Evolutionary conservation across 345 rosid genomes (phyloP), one percentile per base, ranked within the genome.

Genomic region (Physaria fendleri): DNA sequence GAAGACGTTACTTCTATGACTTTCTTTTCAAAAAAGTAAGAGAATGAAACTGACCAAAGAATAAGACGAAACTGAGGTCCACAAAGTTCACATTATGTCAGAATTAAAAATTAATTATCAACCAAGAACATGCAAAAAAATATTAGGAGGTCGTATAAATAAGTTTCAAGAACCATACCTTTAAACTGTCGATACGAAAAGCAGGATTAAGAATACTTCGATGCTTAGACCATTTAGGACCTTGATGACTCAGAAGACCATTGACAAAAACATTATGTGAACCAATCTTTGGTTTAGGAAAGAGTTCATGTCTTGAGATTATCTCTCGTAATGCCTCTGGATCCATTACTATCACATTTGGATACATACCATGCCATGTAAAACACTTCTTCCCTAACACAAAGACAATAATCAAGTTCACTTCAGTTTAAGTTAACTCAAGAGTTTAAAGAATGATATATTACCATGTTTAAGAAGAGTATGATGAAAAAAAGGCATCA

Each of bases 141-240:
- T 18, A 45, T 14, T 16, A 8, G n/a, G n/a, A n/a, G n/a, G n/a
- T n/a, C n/a, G n/a, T n/a, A n/a, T n/a, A n/a, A n/a, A n/a, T n/a
- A n/a, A n/a, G n/a, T n/a, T n/a, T n/a, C n/a, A n/a, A n/a, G n/a
- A n/a, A n/a, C n/a, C n/a, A n/a, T 63, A 81, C 90, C 85, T 84
- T 80, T 8, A 82, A 64, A 24, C 59, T 75, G 20, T 80, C 82
- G 3, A 55, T 66, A 29, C 77, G 84, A 52, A 79, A 80, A 12
- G 87, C 81, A 13, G 78, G 84, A 52, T 73, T 80, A 28, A 71
- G 43, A 44, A 85, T 78, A 73, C 71, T 78, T 45, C 85, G 71
- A 34, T 75, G 84, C 48, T 60, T 72, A 5, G 74, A 75, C 91
- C 88, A 85, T 72, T 75, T 57, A 4, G 78, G 75, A 4, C 79